Conservation (phyloP, 2,329 filamentous ascomycete species). For the Cladophialophora yegresii region DNA sequence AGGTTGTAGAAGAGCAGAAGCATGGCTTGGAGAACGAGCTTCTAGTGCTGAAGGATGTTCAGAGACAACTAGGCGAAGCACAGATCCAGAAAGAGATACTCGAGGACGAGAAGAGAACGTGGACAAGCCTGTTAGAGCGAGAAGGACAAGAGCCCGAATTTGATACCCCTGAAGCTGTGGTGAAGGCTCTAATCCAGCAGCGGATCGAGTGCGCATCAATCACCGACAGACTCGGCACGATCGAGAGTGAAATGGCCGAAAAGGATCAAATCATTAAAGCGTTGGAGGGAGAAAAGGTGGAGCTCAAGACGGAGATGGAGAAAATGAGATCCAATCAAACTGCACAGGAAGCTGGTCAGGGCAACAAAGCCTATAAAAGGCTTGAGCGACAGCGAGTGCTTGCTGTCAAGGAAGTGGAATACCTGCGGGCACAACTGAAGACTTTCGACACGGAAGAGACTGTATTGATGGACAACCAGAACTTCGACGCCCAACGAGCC, state of each 20-base stretch:
- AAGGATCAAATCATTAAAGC: slow-evolving; percentile 73
- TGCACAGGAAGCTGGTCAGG: slow-evolving; percentile 43
- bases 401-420: slow-evolving; percentile 89
- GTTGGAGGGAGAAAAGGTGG: slow-evolving; percentile 69
- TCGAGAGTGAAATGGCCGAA: slow-evolving; percentile 76
- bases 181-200: slow-evolving; percentile 79
- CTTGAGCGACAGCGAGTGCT: slow-evolving; percentile 83
- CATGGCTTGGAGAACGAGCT: slow-evolving; percentile 75
- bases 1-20: slow-evolving; percentile 95
- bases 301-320: slow-evolving; percentile 69
- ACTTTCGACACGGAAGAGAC: slow-evolving; percentile 84
- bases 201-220: slow-evolving; percentile 76
- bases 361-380: slow-evolving; percentile 69
- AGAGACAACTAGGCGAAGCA: slow-evolving; percentile 75
- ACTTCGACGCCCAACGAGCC: slow-evolving; percentile 66
- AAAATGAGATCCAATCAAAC: slow-evolving; percentile 59
- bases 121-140: slow-evolving; percentile 80
- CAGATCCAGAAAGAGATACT: slow-evolving; percentile 80
- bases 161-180: slow-evolving; percentile 83
- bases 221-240: slow-evolving; percentile 74
- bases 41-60: slow-evolving; percentile 70
- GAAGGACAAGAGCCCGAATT: slow-evolving; percentile 70
- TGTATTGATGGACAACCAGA: slow-evolving; percentile 74
- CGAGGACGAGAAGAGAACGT: slow-evolving; percentile 83
- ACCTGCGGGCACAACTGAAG: slow-evolving; percentile 87